phyloP scores from a whole-genome alignment of 192 early-diverging fungal species.

The Chytriomyces sp. region DNA sequence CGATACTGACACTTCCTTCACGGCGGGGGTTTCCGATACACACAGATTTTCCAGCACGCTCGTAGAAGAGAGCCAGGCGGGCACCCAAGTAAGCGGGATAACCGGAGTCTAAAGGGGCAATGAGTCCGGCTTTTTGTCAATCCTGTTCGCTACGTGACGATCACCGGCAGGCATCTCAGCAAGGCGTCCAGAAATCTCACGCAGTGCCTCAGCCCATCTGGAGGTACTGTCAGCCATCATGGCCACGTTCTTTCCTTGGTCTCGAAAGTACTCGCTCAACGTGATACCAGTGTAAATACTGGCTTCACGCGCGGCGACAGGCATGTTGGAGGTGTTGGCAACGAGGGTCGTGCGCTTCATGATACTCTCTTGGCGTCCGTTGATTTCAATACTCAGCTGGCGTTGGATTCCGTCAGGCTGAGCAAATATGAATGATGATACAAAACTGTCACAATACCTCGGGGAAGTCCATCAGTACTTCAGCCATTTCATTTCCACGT shows the following conservation, averaged over 20 bases:
- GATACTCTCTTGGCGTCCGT: conserved; percentile 96
- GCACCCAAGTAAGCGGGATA: conserved; percentile 99
- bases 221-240: conserved; percentile 99
- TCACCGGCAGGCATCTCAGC: conserved; percentile 99
- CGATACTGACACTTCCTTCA: conserved; percentile 93
- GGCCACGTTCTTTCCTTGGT: conserved; percentile 98
- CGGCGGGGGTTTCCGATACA: conserved; percentile 94
- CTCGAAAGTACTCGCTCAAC: conserved; percentile 99
- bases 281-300: conserved; percentile 99
- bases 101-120: conserved; percentile 71
- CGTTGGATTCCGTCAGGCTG: too few species aligned
- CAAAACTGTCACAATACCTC: conserved; percentile 45
- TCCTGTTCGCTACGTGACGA: too few species aligned
- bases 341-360: conserved; percentile 99
- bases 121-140: too few species aligned
- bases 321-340: conserved; percentile 99
- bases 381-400: conserved; percentile 89
- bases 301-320: conserved; percentile 99
- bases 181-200: conserved; percentile 99
- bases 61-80: conserved; percentile 98
- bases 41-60: conserved; percentile 97
- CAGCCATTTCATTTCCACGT: conserved; percentile 99
- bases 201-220: conserved; percentile 99
- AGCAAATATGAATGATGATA: background rate
- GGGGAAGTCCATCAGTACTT: conserved; percentile 99